Conservation (phyloP, 148 eudicot species). For the Chenopodium berlandieri region DNA sequence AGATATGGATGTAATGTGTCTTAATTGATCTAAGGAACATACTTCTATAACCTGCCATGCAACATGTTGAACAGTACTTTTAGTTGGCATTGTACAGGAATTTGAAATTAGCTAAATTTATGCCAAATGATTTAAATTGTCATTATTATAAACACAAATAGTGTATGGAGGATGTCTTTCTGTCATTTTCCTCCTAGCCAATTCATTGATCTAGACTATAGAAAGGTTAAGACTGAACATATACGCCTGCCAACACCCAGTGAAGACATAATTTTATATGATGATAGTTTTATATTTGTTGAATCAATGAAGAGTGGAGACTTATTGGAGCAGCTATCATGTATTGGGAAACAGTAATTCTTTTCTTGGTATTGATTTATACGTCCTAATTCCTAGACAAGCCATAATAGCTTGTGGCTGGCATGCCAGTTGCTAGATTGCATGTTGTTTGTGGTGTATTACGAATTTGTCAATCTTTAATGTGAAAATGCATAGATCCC, state of each 20-base stretch:
- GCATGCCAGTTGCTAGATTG: neutral
- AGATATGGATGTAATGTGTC: neutral
- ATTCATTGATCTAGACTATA: neutral
- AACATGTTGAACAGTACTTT: neutral
- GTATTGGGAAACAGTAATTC: neutral
- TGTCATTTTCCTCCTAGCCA: neutral
- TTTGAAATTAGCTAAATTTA: neutral
- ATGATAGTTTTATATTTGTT: neutral
- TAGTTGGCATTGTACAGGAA: neutral
- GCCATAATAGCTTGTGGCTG: neutral
- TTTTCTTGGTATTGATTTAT: neutral
- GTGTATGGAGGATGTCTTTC: neutral
- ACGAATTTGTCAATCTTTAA: neutral
- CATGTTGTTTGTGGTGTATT: neutral
- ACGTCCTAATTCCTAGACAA: neutral
- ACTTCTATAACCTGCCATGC: neutral
- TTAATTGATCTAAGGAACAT: neutral
- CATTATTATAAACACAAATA: neutral
- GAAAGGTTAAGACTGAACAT: neutral
- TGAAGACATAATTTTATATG: too few relatives aligned
- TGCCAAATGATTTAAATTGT: neutral
- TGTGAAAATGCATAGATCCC: neutral
- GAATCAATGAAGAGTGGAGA: neutral
- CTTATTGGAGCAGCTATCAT: neutral
- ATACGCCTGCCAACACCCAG: neutral